Evolutionary conservation across 257 asterid genomes (phyloP).

Genomic region (Fraxinus americana): DNA sequence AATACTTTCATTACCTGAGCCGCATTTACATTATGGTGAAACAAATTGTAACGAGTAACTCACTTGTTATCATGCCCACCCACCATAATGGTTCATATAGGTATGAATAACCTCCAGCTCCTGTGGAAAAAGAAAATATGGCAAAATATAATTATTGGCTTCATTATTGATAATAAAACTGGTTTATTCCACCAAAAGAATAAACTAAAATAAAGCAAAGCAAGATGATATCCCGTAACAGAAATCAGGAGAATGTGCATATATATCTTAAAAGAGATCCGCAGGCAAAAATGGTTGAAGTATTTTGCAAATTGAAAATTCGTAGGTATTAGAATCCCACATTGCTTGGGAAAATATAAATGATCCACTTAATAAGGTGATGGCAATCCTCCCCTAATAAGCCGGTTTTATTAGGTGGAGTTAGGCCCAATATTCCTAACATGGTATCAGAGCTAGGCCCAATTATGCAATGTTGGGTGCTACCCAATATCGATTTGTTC

Average conservation of each 20-base stretch:
- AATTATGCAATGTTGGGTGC: too few relatives aligned
- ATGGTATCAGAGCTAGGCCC: too few relatives aligned
- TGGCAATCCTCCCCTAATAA: too few relatives aligned
- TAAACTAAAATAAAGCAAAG: not conserved
- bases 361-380: too few relatives aligned
- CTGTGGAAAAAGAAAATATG: conserved; percentile 36
- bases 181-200: conserved; percentile 16
- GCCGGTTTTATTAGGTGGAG: too few relatives aligned
- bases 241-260: conserved; percentile 19
- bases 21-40: conserved; percentile 6
- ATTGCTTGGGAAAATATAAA: too few relatives aligned
- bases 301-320: not conserved
- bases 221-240: not conserved
- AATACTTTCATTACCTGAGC: not conserved
- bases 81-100: conserved; percentile 90
- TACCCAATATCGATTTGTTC: too few relatives aligned
- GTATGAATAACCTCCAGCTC: conserved; percentile 85
- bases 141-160: conserved; percentile 1
- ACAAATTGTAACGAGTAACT: conserved; percentile 27
- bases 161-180: conserved; percentile 11
- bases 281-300: conserved; percentile 1
- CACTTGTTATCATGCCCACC: conserved; percentile 86
- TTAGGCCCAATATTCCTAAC: too few relatives aligned
- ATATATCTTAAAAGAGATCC: conserved; percentile 9
- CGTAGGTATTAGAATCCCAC: too few relatives aligned